Evolutionary conservation across 2,329 filamentous ascomycete species (phyloP).

Genomic region (Aspergillus sp.): DNA sequence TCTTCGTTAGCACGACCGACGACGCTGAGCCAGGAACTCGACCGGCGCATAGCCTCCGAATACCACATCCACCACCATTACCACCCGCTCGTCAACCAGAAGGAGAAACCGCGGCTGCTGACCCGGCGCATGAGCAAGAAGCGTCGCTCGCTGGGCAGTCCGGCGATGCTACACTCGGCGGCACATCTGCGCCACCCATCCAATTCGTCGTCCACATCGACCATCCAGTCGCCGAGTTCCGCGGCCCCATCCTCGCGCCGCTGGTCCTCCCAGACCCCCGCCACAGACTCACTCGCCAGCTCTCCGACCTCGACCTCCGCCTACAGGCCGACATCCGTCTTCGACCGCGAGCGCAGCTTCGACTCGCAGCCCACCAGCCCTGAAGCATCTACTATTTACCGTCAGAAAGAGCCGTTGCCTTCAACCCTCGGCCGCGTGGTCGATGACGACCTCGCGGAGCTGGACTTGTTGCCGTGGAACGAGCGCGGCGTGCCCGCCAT

Average conservation of each 20-base stretch:
- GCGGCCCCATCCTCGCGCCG: slow-evolving; percentile 40
- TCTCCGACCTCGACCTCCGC: slow-evolving; percentile 62
- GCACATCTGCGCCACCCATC: slow-evolving; percentile 30
- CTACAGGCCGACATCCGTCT: slow-evolving; percentile 63
- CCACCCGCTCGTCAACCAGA: slow-evolving; percentile 55
- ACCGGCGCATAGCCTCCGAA: slow-evolving; percentile 56
- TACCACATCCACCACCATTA: slow-evolving; percentile 94
- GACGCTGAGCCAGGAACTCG: slow-evolving; percentile 61
- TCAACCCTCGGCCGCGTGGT: neutral
- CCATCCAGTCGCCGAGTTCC: slow-evolving; percentile 56
- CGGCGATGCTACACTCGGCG: slow-evolving; percentile 38
- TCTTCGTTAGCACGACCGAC: slow-evolving; percentile 10
- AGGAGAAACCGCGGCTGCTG: slow-evolving; percentile 43
- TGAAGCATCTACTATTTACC: neutral
- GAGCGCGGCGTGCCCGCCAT: slow-evolving; percentile 24
- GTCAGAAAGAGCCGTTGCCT: no score
- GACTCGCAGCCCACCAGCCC: slow-evolving; percentile 76
- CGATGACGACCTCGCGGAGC: slow-evolving; percentile 10
- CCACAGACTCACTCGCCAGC: slow-evolving; percentile 59
- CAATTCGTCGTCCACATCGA: slow-evolving; percentile 44
- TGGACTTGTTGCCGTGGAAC: slow-evolving; percentile 7
- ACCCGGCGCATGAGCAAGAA: slow-evolving; percentile 57
- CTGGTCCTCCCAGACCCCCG: slow-evolving; percentile 35
- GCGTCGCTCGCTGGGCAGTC: slow-evolving; percentile 57
- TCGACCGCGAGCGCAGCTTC: slow-evolving; percentile 60